phyloP scores from a whole-genome alignment of 2,329 filamentous ascomycete genomes.

The Dothistroma septosporum region DNA sequence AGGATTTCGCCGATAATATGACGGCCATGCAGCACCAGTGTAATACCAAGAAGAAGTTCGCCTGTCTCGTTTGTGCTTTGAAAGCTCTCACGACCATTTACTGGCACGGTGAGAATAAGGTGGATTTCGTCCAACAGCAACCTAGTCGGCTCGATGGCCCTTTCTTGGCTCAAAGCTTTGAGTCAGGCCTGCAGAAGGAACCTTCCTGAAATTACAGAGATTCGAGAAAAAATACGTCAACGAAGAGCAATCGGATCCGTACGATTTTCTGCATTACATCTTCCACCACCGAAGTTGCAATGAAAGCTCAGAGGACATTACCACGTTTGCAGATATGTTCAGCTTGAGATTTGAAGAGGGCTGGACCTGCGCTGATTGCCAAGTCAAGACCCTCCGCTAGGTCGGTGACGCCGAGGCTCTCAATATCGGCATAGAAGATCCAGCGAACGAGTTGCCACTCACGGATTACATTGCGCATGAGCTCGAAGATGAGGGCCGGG shows the following conservation, averaged over 20 bases:
- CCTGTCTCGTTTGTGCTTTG: conserved; percentile 11
- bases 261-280: conserved; percentile 10
- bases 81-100: conserved; percentile 5
- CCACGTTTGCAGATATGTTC: conserved; percentile 7
- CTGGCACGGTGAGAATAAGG: background rate
- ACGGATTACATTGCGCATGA: background rate
- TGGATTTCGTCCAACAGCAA: too few species aligned
- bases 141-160: background rate
- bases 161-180: background rate
- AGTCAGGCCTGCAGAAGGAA: conserved; percentile 1
- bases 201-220: background rate
- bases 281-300: conserved; percentile 2
- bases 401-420: background rate
- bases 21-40: conserved; percentile 12
- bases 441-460: background rate
- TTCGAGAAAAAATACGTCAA: background rate
- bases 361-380: conserved; percentile 10
- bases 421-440: background rate
- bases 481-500: background rate
- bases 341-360: background rate
- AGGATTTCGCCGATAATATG: conserved; percentile 12
- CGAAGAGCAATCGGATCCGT: conserved; percentile 3
- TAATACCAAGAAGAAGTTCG: background rate
- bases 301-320: background rate
- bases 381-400: background rate